Evolutionary conservation across 1,284 basidiomycete species (phyloP), one percentile per base, ranked within the genome.

Genomic region (Trichosporon inkin): DNA sequence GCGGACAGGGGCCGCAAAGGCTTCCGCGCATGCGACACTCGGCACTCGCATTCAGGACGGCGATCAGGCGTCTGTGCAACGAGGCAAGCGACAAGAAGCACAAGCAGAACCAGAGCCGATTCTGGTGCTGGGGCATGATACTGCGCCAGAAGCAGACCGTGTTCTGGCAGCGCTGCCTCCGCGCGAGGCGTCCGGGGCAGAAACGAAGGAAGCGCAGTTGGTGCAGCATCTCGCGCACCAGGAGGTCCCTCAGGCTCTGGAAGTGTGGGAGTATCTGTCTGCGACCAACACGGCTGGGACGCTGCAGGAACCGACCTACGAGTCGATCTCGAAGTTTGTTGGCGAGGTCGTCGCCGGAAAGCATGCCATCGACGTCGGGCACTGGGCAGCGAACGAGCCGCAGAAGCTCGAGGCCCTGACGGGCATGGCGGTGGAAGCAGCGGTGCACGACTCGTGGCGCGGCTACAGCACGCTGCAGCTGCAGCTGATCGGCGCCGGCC

Each of bases 371-470:
- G 28, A 49, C 16, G 6, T 49, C 14, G 44, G 44, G 0, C 14
- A 14, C 2, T 49, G 44, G 44, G 44, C 44, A 6, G 24, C 44
- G 10, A 22, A 32, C 11, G n/a, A 60, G 3, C 62, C 68, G 0
- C 40, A 39, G 8, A 35, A 22, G n/a, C 68, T 61, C 36, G 67
- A 63, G 1, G 17, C 61, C 2, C 35, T 73, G 8, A 36, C 54
- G 2, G 53, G 63, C 34, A 65, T 70, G 63, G 62, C 57, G 3
- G 60, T 71, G 13, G 70, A 72, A 44, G 54, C 67, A 0, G 68
- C 66, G 0, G 65, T 62, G 10, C 56, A 67, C n/a, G 62, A 65
- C 22, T 47, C 68, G 11, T 62, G 61, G 47, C 1, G 47, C 0
- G 69, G 68, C 1, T 59, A 72, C 19, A 60, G 65, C 13, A 40